A percentile compares a stretch with the other conserved stretches of the same genome.
These are phyloP conservation scores for Eimeria acervulina DNA, from an alignment of 169 alveolate species.

Conservation along the genomic window DNA sequence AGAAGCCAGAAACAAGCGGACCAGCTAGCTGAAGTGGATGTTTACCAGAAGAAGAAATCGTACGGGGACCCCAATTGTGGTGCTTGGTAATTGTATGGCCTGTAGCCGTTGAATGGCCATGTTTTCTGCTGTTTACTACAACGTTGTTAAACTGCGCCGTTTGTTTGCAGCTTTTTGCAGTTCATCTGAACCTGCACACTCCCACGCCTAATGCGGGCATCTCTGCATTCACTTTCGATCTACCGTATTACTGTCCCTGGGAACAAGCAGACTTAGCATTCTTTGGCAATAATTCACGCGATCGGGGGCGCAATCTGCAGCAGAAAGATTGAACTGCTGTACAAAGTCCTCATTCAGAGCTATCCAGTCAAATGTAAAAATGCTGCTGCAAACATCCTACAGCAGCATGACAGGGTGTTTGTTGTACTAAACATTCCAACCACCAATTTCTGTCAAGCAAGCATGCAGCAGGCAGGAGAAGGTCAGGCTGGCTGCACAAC, in stretches of 20 bases:
- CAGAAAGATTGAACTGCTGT: background rate
- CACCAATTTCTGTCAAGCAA: background rate
- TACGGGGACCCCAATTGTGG: background rate
- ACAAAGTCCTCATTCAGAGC: background rate
- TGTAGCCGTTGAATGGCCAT: background rate
- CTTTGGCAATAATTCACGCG: background rate
- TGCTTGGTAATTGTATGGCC: background rate
- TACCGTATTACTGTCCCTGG: background rate
- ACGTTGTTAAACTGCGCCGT: background rate
- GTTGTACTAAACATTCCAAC: background rate
- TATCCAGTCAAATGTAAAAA: background rate
- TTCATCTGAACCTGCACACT: background rate
- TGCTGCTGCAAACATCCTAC: background rate
- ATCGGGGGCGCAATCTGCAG: background rate
- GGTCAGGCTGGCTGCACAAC: background rate
- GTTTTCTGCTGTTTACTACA: background rate
- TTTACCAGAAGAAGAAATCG: background rate
- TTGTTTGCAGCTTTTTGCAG: background rate
- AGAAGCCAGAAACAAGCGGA: conserved; percentile 31
- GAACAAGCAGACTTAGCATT: background rate
- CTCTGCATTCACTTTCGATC: background rate
- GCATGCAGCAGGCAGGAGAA: background rate
- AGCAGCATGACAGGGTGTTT: background rate
- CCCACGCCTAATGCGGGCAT: background rate
- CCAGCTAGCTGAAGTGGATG: conserved; percentile 40